Evolutionary conservation across 2,329 filamentous ascomycete species (phyloP), one percentile per base, ranked within the genome.

Genomic region (Aspergillus sojae): DNA sequence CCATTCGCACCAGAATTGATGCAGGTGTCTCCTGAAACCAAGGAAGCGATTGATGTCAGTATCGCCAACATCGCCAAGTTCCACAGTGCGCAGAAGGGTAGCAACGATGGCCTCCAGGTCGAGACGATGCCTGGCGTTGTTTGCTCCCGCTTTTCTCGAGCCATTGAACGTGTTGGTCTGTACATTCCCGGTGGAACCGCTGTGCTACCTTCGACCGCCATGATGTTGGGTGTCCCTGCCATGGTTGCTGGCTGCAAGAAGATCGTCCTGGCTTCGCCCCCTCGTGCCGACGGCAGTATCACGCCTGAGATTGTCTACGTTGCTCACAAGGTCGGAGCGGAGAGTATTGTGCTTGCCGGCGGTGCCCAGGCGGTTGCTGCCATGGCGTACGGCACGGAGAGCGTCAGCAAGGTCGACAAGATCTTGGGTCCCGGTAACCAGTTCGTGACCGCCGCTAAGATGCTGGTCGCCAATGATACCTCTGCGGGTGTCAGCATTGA

Each of bases 121-220:
- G 94, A 98, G 83, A 99, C 95, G 1, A 99, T 99, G 95, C 95
- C 95, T 0, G 95, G 95, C 36, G 93, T 99, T 4, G 85, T 95
- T 32, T 99, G 95, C 83, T 96, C 92, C 67, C 92, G 95, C 63
- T 98, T 99, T 81, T 89, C 89, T 14, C 86, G 95, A 23, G 91
- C 95, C 0, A 98, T 99, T 67, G 95, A 98, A 79, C 86, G 93
- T 43, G 95, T 99, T n/a, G 95, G 95, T 67, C 84, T 97, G 6
- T 99, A 99, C 79, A 91, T 99, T 19, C 95, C 95, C 7, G 95
- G 95, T 62, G 95, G 95, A 66, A 99, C 95, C 1, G 95, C 95
- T 1, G 95, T 99, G n/a, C 85, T 99, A 46, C 95, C 95, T 14
- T 97, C 93, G 61, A 98, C 95, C 9, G 95, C 95, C 3, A 89